These are phyloP conservation scores for Amylocarpus encephaloides DNA, from an alignment of 2,329 filamentous ascomycete genomes.

Conservation along the genomic window DNA sequence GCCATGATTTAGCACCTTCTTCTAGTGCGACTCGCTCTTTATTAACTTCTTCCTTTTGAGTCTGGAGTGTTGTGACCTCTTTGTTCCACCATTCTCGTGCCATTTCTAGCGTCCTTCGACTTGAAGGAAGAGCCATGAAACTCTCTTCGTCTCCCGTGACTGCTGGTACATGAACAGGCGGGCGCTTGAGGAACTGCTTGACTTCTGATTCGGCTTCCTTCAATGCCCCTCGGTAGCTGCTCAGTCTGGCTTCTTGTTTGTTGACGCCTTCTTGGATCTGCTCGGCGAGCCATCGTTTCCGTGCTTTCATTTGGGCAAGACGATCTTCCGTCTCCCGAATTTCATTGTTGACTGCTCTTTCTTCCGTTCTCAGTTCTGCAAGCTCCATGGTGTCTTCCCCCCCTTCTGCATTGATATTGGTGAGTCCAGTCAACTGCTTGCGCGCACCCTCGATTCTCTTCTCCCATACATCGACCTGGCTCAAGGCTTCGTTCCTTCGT, in stretches of 20 bases:
- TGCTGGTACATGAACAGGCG: constrained; percentile 35
- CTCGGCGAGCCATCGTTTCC: constrained; percentile 51
- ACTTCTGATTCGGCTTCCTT: constrained; percentile 60
- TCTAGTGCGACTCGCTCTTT: constrained; percentile 59
- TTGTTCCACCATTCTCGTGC: constrained; percentile 64
- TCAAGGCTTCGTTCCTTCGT: constrained; percentile 50
- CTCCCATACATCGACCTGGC: constrained; percentile 49
- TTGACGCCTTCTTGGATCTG: constrained; percentile 59
- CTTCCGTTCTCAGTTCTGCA: constrained; percentile 50
- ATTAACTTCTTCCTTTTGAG: constrained; percentile 49
- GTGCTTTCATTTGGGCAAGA: constrained; percentile 53
- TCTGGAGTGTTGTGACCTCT: constrained; percentile 51
- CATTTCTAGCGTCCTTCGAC: constrained; percentile 63
- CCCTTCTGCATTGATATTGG: constrained; percentile 46
- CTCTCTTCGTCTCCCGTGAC: constrained; percentile 29
- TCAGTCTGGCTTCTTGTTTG: constrained; percentile 62
- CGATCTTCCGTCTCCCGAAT: constrained; percentile 61
- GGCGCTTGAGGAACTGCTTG: constrained; percentile 49
- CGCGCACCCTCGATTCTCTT: constrained; percentile 34
- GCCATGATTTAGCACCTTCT: constrained; percentile 62
- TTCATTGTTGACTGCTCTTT: constrained; percentile 48
- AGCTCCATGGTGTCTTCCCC: constrained; percentile 51
- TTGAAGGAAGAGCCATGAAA: constrained; percentile 55
- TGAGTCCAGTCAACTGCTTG: constrained; percentile 44
- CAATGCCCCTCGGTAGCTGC: constrained; percentile 62